Evolutionary conservation across 805 yeast species (phyloP), one percentile per base, ranked within the genome.

Genomic region (Saturnispora sanitii): DNA sequence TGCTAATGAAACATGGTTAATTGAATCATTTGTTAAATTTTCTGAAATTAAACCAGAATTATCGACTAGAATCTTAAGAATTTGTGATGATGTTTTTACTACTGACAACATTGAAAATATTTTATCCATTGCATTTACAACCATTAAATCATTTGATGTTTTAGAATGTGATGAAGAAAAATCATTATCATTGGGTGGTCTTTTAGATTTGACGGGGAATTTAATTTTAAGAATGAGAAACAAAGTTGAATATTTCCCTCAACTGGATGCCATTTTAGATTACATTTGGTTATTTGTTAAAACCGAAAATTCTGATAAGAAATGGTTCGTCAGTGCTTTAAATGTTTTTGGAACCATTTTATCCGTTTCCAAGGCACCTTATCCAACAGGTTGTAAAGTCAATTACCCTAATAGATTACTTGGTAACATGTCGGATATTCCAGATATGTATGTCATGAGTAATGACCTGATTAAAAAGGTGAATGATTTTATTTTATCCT

Each of bases 251-350:
- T 35, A 39, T n/a, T 19, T 18, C 15, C 19, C 7, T 13, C 21
- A 25, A 27, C 33, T 39, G 11, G 33, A 39, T 15, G 28, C 26
- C 8, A 27, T 39, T n/a, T 26, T 39, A 18, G 30, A 25, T 4
- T 32, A 13, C 7, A 17, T 33, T 21, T 15, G 15, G 12, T 13
- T 27, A 12, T 33, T 40, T 6, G 13, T 33, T 4, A n/a, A 25
- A 1, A 58, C 66, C 2, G 66, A 65, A 29, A 52, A 55, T 43
- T 60, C 59, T 2, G 67, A 71, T 45, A 52, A 64, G 21, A 64
- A 67, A 13, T 84, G 84, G 80, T 75, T 76, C 50, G 71, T 80
- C 0, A 66, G 71, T 42, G 74, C 77, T 0, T 54, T 85, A 27
- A 57, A 67, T 20, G 67, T 78, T 4, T 64, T 76, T 35, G 83